Evolutionary conservation across 371 early-diverging fungal genomes (phyloP), one percentile per base, ranked within the genome.

Genomic region (Mucor velutinosus): DNA sequence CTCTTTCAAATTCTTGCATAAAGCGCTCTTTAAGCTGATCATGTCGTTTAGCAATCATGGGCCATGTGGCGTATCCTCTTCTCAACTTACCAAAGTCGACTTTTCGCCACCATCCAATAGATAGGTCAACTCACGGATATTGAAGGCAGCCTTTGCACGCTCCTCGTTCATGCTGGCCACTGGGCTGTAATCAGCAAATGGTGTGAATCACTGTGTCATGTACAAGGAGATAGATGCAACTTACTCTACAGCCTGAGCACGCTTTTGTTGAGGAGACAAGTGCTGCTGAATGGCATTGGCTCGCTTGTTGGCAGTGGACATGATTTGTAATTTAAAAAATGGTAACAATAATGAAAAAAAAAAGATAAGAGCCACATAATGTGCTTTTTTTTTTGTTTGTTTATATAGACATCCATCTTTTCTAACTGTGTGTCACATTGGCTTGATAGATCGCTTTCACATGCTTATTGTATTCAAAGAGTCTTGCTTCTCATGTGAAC

Each of bases 1-100:
- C 95, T 59, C 96, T 90, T 82, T 96, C 95, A 41, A 95, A 83
- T 73, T 94, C 91, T 62, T 91, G 82, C 92, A 94, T 92, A 75
- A 95, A 86, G 71, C 82, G 84, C 70, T 94, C 93, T 74, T 90
- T 89, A 66, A 91, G 76, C 89, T 88, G 78, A 23, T 8, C 12
- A 1, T 58, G 4, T 32, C 30, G 12, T 32, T 21, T 27, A 29
- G 12, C 43, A 43, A 45, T 8, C 47, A 27, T 33, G 17, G 37
- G 35, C 37, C 56, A 10, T 29, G 4, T n/a, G 10, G n/a, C 5
- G 17, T 35, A 6, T 30, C 6, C 6, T 30, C 4, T 25, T 47
- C n/a, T 58, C 7, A 17, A 12, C 39, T 41, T 72, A 87, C 88
- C 78, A 75, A 73, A 11, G 95, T 92, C 51, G 72, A 66, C 55